Base-by-base conservation (phyloP, 2,329 filamentous ascomycete genomes). In the Cordyceps militaris region DNA sequence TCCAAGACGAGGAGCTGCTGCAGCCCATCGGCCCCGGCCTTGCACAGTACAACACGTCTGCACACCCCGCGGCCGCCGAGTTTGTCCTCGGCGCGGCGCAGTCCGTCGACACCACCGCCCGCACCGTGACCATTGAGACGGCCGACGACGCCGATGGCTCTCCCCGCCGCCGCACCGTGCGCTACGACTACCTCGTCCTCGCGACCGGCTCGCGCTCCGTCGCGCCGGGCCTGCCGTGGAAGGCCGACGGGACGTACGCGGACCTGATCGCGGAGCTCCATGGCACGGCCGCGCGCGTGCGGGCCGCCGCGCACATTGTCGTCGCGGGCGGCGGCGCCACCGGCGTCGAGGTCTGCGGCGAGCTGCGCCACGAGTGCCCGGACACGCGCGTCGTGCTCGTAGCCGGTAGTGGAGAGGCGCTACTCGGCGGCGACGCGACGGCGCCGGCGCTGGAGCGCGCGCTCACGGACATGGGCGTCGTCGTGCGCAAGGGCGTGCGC, bases 161-260 rank as follows among this genome's bases (percentile, higher is more conserved):
- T n/a, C 2, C 62, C 63, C 63, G 63, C 59, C 66, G 67, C 57
- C 68, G 6, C 23, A 28, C 44, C 32, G 64, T 81, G 13, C 54
- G 65, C 51, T 85, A 84, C 66, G 79, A 82, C 67, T 78, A 83
- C 61, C 76, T 85, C 48, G 78, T 85, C 43, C 66, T 85, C 42
- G 80, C 81, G 16, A 84, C 81, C 0, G 82, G 82, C 44, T 71
- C 81, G 19, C 74, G 76, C 61, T 68, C 71, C 44, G 65, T 71
- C 28, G 70, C 71, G 21, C 59, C 64, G n/a, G 62, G 66, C 28
- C 67, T 77, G 56, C 80, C 80, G 2, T 84, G 80, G 78, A 84
- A 84, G 67, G 73, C 74, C 43, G 67, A 71, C 43, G 75, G 73
- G 62, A 74, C 72, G 9, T 71, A 80, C 65, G 75, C 78, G 55